These are phyloP conservation scores for Xylaria venustula DNA, from an alignment of 495 filamentous ascomycete genomes.

Conservation along the genomic window DNA sequence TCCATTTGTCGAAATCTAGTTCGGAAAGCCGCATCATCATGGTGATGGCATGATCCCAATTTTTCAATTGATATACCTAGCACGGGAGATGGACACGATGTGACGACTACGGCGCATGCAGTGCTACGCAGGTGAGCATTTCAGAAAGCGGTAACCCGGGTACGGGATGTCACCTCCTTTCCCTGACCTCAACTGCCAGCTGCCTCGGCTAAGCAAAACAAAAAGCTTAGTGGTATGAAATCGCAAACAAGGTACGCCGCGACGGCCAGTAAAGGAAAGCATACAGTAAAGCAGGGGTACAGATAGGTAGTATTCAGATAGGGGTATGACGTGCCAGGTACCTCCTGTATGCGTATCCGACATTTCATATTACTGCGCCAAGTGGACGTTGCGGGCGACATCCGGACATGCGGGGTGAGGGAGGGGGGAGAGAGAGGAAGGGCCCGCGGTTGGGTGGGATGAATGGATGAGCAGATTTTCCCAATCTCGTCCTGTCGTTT, in stretches of 20 bases:
- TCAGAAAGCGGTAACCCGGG: slow-evolving; percentile 7
- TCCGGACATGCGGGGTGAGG: neutral
- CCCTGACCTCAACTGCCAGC: neutral
- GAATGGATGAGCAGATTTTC: neutral
- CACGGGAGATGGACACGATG: no score
- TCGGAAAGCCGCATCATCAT: neutral
- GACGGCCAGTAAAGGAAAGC: neutral
- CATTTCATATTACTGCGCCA: neutral
- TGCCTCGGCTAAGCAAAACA: neutral
- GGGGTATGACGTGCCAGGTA: neutral
- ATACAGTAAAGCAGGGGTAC: no score
- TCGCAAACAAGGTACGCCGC: neutral
- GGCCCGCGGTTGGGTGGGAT: neutral
- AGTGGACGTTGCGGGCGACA: neutral
- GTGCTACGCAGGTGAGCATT: neutral
- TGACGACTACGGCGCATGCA: slow-evolving; percentile 2
- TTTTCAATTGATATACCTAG: neutral
- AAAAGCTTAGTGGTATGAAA: neutral
- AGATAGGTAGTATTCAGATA: neutral
- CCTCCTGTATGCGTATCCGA: neutral
- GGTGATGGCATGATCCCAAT: neutral
- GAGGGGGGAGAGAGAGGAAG: neutral
- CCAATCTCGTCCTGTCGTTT: no score
- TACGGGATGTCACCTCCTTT: neutral
- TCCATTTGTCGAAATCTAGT: neutral